Conservation (phyloP, 495 filamentous ascomycete genomes). For the Platismatia glauca region DNA sequence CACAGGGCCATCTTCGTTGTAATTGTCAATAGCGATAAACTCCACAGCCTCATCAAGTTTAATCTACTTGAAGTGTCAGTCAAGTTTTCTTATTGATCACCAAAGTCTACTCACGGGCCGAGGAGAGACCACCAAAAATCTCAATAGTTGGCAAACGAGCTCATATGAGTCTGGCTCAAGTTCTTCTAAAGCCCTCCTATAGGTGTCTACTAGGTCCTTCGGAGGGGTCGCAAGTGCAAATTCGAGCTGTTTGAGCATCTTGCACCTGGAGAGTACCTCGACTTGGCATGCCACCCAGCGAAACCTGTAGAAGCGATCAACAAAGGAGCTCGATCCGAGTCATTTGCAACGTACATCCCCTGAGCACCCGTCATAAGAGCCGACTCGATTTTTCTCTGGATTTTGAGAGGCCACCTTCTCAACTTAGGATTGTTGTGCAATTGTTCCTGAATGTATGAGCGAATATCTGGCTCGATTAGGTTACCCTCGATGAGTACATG, state of each 20-base stretch:
- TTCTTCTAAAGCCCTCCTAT: neutral
- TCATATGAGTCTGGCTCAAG: neutral
- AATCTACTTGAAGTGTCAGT: neutral
- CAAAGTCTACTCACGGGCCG: neutral
- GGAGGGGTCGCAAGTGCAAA: neutral
- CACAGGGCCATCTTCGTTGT: neutral
- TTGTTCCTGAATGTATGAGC: neutral
- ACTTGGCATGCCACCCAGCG: constrained; percentile 4
- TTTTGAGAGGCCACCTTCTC: neutral
- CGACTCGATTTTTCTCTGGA: neutral
- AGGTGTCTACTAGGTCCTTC: neutral
- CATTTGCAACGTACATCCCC: neutral
- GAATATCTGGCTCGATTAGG: constrained; percentile 1
- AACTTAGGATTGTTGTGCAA: neutral
- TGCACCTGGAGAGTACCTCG: neutral
- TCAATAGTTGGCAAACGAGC: neutral
- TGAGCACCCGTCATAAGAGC: constrained; percentile 1
- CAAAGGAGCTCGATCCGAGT: neutral
- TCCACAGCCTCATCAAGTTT: constrained; percentile 2
- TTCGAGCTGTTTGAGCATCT: constrained; percentile 1
- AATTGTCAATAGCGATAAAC: constrained; percentile 4
- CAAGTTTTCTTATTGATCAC: neutral
- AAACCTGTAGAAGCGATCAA: neutral
- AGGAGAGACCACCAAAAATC: neutral
- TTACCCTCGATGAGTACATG: neutral